Evolutionary conservation across 2,329 filamentous ascomycete genomes (phyloP), one percentile per base, ranked within the genome.

Genomic region (Exophiala sp.): DNA sequence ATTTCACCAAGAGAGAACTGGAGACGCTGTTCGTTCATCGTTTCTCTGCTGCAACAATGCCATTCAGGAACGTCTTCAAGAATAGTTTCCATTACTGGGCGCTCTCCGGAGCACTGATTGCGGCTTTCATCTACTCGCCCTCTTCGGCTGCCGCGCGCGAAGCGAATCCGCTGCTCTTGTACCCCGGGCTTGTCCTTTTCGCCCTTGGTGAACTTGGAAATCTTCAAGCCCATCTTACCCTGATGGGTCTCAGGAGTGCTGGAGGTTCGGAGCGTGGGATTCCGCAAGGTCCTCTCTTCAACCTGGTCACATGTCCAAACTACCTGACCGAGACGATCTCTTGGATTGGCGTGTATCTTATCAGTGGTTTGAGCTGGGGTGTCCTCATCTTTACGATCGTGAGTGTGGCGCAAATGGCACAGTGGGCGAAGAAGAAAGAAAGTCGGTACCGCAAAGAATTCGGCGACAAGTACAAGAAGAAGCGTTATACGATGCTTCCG

Each of bases 1-100:
- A 99, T 78, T 99, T 96, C 72, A 62, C 89, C 69, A 99, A 99
- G 81, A 91, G 94, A 68, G 94, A 99, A 77, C 80, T 89, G 62
- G 94, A 99, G 77, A 97, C 94, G 0, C 69, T 96, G 58, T 96
- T 94, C 69, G 82, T 99, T 58, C 94, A 99, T 79, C 90, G 89
- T 69, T 99, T 99, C 79, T 92, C 90, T 52, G 84, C 87, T 58
- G 89, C 88, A 66, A 99, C 94, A 45, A 99, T 99, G 94, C 94
- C 94, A 14, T 80, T 82, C 54, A 75, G 74, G 68, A 95, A 96
- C 78, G 89, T 99, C 69, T 87, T 96, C 82, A 94, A 92, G 75
- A 99, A 99, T 80, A 90, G 86, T 62, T 83, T 82, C 62, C 92
- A 96, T 78, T 99, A 99, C 82, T 99, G 94, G 94, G 66, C 86